Evolutionary conservation across 1,139 yeast species (phyloP).

Genomic region (Eremothecium sinecaudum): DNA sequence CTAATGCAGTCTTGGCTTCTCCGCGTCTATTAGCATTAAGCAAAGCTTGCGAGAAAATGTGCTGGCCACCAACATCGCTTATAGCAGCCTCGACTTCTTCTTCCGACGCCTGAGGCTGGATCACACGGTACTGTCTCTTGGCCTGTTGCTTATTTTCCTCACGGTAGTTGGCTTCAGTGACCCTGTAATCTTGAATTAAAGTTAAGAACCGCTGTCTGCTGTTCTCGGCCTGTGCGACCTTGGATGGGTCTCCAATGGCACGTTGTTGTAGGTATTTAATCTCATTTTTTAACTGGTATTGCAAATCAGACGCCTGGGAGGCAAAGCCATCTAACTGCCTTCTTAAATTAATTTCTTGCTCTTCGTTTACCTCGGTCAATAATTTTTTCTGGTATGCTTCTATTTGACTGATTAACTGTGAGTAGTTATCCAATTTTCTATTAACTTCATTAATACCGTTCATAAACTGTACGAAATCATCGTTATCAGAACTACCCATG

Average conservation of each 20-base stretch:
- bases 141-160: conserved; percentile 82
- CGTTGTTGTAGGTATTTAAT: conserved; percentile 70
- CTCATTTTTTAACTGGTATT: conserved; percentile 61
- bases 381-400: conserved; percentile 75
- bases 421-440: conserved; percentile 71
- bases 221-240: conserved; percentile 84
- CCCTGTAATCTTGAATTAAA: conserved; percentile 77
- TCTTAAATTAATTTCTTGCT: conserved; percentile 60
- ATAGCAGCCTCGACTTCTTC: conserved; percentile 77
- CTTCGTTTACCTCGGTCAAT: conserved; percentile 78
- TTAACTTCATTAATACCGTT: conserved; percentile 75
- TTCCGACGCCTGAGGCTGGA: conserved; percentile 86
- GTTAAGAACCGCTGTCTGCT: conserved; percentile 78
- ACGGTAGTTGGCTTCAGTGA: conserved; percentile 78
- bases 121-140: conserved; percentile 84
- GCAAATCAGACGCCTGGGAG: conserved; percentile 71
- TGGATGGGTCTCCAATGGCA: conserved; percentile 65
- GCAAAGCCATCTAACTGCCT: conserved; percentile 70
- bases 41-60: conserved; percentile 88
- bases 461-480: conserved; percentile 70
- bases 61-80: conserved; percentile 78
- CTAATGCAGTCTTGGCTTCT: conserved; percentile 89
- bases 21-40: conserved; percentile 91
- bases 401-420: conserved; percentile 65
- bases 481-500: conserved; percentile 8